phyloP scores from a whole-genome alignment of 164 flowering plant genomes.

The Akebia trifoliata region DNA sequence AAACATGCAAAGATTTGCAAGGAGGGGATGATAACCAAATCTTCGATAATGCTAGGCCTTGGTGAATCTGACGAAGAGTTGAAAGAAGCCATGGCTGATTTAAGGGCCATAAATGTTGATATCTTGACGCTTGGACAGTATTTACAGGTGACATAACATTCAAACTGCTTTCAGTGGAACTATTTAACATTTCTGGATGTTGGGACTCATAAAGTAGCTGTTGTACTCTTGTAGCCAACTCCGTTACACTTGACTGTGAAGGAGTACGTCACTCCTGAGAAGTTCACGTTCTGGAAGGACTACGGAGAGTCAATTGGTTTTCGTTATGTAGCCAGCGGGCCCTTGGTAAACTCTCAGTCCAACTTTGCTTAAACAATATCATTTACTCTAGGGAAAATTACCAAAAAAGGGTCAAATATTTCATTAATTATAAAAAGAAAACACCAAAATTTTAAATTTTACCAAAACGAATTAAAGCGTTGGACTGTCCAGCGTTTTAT shows the following conservation, averaged over 20 bases:
- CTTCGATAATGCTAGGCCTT: conserved; percentile 95
- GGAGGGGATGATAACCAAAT: conserved; percentile 81
- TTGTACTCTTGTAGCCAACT: conserved; percentile 67
- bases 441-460: no score
- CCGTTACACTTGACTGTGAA: conserved; percentile 92
- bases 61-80: conserved; percentile 90
- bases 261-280: conserved; percentile 89
- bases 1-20: conserved; percentile 75
- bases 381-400: neutral
- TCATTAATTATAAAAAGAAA: no score
- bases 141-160: conserved; percentile 55
- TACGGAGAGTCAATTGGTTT: conserved; percentile 93
- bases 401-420: neutral
- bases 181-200: neutral
- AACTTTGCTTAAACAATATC: neutral
- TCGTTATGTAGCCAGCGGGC: conserved; percentile 94
- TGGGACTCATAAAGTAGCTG: neutral
- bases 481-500: no score
- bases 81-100: conserved; percentile 75
- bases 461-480: no score
- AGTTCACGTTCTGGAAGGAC: conserved; percentile 86
- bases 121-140: conserved; percentile 92
- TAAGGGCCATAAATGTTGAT: conserved; percentile 84
- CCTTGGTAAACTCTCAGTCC: conserved; percentile 49
- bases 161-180: neutral